phyloP scores from a whole-genome alignment of 2,329 filamentous ascomycete species.

The Exophiala spinifera region DNA sequence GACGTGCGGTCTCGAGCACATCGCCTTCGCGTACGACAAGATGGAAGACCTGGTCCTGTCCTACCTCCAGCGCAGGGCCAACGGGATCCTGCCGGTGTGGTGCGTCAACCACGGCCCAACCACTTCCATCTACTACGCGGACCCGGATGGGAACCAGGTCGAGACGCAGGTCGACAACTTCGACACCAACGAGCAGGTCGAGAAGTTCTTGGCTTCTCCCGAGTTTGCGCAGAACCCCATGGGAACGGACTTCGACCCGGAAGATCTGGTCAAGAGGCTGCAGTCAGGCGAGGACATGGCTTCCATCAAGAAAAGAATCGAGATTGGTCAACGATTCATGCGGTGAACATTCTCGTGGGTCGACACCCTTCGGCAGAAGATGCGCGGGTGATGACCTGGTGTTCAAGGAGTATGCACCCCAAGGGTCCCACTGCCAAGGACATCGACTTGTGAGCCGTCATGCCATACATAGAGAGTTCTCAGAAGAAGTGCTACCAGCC shows the following conservation, averaged over 20 bases:
- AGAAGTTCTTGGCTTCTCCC: background rate
- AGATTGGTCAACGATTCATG: background rate
- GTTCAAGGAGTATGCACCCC: too few relatives aligned
- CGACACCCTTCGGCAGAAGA: too few relatives aligned
- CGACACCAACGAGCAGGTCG: slow-evolving; percentile 31
- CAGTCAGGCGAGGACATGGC: background rate
- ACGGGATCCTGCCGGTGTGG: slow-evolving; percentile 31
- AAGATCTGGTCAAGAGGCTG: background rate
- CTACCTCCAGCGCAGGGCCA: background rate
- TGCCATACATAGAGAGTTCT: too few relatives aligned
- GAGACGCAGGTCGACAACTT: background rate
- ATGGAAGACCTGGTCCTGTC: background rate
- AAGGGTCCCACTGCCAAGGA: too few relatives aligned
- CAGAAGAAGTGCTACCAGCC: too few relatives aligned
- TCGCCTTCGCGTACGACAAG: slow-evolving; percentile 1
- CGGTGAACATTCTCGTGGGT: too few relatives aligned
- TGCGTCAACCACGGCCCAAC: slow-evolving; percentile 49
- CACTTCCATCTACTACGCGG: slow-evolving; percentile 40
- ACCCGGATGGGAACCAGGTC: background rate
- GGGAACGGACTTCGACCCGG: background rate
- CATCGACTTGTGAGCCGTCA: too few relatives aligned
- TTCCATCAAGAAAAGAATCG: background rate
- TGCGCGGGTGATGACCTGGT: too few relatives aligned
- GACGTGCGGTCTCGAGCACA: slow-evolving; percentile 18
- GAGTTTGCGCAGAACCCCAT: background rate